Conservation (phyloP, 2,329 filamentous ascomycete species). For the Aspergillus niger region DNA sequence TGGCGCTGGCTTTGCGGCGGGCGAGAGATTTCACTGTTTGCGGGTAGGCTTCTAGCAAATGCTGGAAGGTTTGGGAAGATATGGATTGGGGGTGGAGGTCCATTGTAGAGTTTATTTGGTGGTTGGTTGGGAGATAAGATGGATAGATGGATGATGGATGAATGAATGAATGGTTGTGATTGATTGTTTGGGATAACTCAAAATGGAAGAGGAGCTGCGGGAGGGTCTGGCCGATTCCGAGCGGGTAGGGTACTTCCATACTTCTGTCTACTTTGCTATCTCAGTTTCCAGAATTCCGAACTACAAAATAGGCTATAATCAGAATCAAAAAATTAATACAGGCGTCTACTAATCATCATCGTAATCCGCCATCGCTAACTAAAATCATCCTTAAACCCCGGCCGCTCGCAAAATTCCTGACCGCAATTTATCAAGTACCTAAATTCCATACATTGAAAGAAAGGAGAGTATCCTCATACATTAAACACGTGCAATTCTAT, state of each 20-base stretch:
- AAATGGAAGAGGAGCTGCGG: too few species aligned
- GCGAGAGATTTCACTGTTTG: slow-evolving; percentile 28
- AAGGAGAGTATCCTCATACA: slow-evolving; percentile 10
- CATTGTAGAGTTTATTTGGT: neutral
- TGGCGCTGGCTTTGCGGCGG: slow-evolving; percentile 25
- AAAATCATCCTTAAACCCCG: neutral
- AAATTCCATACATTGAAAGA: slow-evolving; percentile 17
- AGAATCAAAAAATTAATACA: neutral
- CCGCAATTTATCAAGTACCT: slow-evolving; percentile 5
- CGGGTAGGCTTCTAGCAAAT: slow-evolving; percentile 31
- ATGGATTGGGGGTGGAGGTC: slow-evolving; percentile 31
- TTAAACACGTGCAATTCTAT: slow-evolving; percentile 14
- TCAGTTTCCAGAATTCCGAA: too few species aligned
- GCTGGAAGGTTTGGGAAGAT: slow-evolving; percentile 27
- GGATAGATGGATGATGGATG: neutral
- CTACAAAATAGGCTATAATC: neutral
- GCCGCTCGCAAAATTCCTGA: neutral
- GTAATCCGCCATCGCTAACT: neutral
- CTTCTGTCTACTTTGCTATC: too few species aligned
- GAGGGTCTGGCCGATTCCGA: too few species aligned
- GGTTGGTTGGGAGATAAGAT: neutral
- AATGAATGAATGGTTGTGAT: neutral
- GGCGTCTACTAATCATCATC: neutral
- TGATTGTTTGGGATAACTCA: neutral
- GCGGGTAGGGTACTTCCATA: too few species aligned